Base-by-base conservation (phyloP, 768 basidiomycete species). In the Suillus bovinus region DNA sequence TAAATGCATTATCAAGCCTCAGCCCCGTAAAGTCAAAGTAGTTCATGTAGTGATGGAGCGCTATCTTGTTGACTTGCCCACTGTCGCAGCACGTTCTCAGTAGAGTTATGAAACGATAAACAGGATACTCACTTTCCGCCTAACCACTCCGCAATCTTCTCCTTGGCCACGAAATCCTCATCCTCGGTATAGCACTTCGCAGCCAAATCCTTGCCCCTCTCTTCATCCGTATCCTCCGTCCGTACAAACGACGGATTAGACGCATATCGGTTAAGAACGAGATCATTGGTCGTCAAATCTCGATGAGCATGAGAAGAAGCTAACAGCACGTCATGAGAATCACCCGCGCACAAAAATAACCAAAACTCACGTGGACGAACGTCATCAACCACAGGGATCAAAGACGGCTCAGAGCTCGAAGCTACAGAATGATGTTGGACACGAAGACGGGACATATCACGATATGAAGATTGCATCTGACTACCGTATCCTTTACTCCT, bases 141-240 rank as follows among this genome's bases (percentile, higher is more conserved):
- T 44, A 99, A 81, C 89, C 93, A 99, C 74, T 97, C 94, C 1
- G 96, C 95, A 68, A 98, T 93, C 78, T 96, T 96, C 69, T 96
- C 94, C 70, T 88, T 88, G 16, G 86, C 80, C 68, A 96, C 73
- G 71, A 95, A 96, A 17, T 82, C 82, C 67, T 90, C 90, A 69
- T 99, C 94, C 68, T 95, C 94, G 36, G 85, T 82, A 84, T 92
- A 93, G 74, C 92, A 96, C 60, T 87, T 84, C 39, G 80, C 76
- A 0, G 96, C 95, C 49, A 93, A 75, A 57, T 88, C 88, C 68
- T 85, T 86, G 2, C 87, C 95, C 62, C 85, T 79, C 22, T 78
- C 72, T 39, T 89, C 88, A 63, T 89, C 89, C 17, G 73, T 70
- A 22, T 86, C 88, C n/a, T 84, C 83, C 6, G 81, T 81, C 38